Conservation (phyloP, 208 protist genomes). For the Leishmania tropica region DNA sequence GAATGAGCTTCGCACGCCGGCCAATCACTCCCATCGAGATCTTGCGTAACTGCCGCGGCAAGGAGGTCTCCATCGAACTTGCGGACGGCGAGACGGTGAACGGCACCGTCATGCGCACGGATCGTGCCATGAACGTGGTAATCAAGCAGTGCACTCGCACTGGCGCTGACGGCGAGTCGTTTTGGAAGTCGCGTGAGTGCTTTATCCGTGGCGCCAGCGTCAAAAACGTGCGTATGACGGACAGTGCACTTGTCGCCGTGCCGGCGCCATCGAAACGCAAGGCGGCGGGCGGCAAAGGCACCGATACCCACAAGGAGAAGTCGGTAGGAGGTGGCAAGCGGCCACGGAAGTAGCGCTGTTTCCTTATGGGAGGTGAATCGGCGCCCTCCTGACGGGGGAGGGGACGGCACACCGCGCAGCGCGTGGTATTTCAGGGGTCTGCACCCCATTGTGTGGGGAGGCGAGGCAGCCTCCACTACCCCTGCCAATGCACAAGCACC, state of each 20-base stretch:
- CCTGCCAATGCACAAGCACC: neutral
- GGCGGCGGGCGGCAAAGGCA: conserved; percentile 1
- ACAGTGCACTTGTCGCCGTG: conserved; percentile 41
- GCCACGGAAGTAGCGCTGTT: neutral
- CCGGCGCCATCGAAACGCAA: conserved; percentile 13
- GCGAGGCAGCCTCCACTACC: neutral
- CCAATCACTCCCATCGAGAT: conserved; percentile 72
- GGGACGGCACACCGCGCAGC: neutral
- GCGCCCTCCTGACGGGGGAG: neutral
- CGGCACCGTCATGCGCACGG: conserved; percentile 75
- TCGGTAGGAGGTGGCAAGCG: conserved; percentile 16
- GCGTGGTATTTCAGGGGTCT: neutral
- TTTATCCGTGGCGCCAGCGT: conserved; percentile 80
- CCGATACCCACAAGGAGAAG: conserved; percentile 13
- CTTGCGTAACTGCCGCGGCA: conserved; percentile 79
- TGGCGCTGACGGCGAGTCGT: conserved; percentile 55
- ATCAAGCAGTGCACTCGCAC: conserved; percentile 80
- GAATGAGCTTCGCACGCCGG: conserved; percentile 44
- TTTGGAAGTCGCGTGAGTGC: conserved; percentile 72
- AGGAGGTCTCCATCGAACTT: conserved; percentile 82
- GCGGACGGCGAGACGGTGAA: conserved; percentile 75
- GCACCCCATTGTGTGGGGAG: neutral
- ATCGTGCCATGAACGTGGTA: conserved; percentile 86
- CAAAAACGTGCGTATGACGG: conserved; percentile 79
- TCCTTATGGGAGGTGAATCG: neutral